phyloP scores from a whole-genome alignment of 306 rosid species.

The Canavalia ensiformis region DNA sequence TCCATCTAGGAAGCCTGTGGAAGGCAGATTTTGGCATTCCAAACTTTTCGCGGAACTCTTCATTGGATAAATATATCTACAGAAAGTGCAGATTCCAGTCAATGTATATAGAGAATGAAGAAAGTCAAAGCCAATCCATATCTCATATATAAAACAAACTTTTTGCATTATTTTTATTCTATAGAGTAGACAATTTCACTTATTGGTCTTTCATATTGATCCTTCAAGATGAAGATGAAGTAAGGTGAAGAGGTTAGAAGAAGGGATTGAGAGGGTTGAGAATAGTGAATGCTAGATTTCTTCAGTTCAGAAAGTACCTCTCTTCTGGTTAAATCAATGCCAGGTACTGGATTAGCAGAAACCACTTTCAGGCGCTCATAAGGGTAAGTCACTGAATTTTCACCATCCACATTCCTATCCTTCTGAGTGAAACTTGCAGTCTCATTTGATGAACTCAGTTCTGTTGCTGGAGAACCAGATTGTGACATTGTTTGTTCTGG shows the following conservation, averaged over 20 bases:
- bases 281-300: slow-evolving; percentile 31
- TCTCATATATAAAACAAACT: not conserved
- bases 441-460: slow-evolving; percentile 51
- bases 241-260: slow-evolving; percentile 12
- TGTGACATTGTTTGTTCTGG: slow-evolving; percentile 47
- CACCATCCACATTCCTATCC: slow-evolving; percentile 51
- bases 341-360: slow-evolving; percentile 69
- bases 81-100: slow-evolving; percentile 37
- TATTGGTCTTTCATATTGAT: slow-evolving; percentile 31
- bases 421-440: slow-evolving; percentile 43
- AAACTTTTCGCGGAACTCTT: slow-evolving; percentile 82
- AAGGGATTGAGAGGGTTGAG: not conserved
- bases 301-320: slow-evolving; percentile 68
- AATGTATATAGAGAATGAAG: not conserved
- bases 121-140: slow-evolving; percentile 11
- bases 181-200: slow-evolving; percentile 4
- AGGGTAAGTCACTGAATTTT: slow-evolving; percentile 57
- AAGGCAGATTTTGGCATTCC: slow-evolving; percentile 72
- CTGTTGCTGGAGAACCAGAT: slow-evolving; percentile 58
- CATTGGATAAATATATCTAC: slow-evolving; percentile 83
- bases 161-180: slow-evolving; percentile 9
- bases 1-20: slow-evolving; percentile 91
- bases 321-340: slow-evolving; percentile 80
- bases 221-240: slow-evolving; percentile 11
- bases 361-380: slow-evolving; percentile 73